Base-by-base conservation (phyloP, 768 basidiomycete species). In the Leccinum ochraceum region DNA sequence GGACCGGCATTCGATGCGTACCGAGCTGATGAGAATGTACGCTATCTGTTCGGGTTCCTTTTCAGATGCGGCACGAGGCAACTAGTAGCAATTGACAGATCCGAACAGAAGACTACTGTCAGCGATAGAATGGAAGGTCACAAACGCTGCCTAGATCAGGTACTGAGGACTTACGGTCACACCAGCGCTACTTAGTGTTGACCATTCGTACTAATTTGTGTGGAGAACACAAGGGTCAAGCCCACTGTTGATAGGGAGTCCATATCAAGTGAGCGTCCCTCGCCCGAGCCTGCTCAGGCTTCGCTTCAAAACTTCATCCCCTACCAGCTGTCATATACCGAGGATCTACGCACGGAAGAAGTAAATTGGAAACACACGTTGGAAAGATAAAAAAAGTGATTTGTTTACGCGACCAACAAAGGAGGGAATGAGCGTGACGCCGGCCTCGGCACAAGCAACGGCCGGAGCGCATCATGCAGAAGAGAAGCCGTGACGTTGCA, bases 361-460 rank as follows among this genome's bases (percentile, higher is more conserved):
- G 60, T 59, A 48, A 63, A 66, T 55, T 53, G 60, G n/a, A 44
- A 37, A 16, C 51, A 62, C 64, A 66, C 48, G 50, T 60, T 46
- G 51, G 53, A 61, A 63, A 51, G 36, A 57, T 60, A 24, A 30
- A 14, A 63, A 63, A 55, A 5, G 14, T 7, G 16, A 49, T 90
- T 76, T 80, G 51, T 90, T 76, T 80, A 94, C 91, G 76, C 95
- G 92, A 63, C 95, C 97, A 76, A 99, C 97, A 79, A 99, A 98
- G 58, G 97, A 96, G 57, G 97, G 98, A 81, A 98, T 98, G 76
- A 99, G 84, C 69, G 96, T 98, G 67, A 98, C 96, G 67, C 90
- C 90, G 59, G 97, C 97, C 79, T 98, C 97, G 62, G 96, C 97
- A 74, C 95, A 98, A 54, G 97, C 96, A 71, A 98, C 97, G 58